phyloP scores from a whole-genome alignment of 2,329 filamentous ascomycete genomes.

The Cercospora sojina region DNA sequence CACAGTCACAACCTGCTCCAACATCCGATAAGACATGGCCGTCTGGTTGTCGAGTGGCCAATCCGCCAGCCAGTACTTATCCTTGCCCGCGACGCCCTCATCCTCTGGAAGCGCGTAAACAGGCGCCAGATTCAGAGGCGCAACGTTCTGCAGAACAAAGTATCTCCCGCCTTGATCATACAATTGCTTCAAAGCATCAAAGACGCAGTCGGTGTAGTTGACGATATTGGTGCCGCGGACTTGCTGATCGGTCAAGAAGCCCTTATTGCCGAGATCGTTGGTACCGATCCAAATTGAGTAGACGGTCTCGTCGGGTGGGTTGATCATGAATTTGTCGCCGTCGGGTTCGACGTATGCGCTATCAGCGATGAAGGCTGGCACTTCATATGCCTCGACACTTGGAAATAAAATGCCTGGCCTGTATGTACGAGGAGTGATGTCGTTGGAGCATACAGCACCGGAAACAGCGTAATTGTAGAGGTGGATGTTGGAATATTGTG shows the following conservation, averaged over 20 bases:
- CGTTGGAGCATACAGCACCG: conserved; percentile 71
- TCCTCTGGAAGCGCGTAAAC: conserved; percentile 55
- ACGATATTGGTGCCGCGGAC: conserved; percentile 58
- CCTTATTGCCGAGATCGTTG: conserved; percentile 69
- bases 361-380: conserved; percentile 51
- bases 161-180: conserved; percentile 66
- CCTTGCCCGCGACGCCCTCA: conserved; percentile 45
- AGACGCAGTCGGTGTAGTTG: conserved; percentile 68
- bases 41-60: conserved; percentile 47
- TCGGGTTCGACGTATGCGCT: conserved; percentile 36
- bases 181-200: conserved; percentile 59
- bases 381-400: conserved; percentile 51
- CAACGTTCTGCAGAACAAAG: conserved; percentile 70
- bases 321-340: conserved; percentile 45
- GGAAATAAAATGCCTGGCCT: conserved; percentile 56
- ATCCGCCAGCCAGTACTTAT: conserved; percentile 52
- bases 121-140: conserved; percentile 66
- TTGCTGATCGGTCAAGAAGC: conserved; percentile 66
- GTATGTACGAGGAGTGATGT: conserved; percentile 60
- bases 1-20: conserved; percentile 50
- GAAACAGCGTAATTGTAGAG: conserved; percentile 60
- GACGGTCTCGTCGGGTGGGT: conserved; percentile 60
- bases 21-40: conserved; percentile 52
- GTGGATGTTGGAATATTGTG: conserved; percentile 56
- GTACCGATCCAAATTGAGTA: conserved; percentile 80